Evolutionary conservation across 257 asterid species (phyloP).

Genomic region (Striga asiatica): DNA sequence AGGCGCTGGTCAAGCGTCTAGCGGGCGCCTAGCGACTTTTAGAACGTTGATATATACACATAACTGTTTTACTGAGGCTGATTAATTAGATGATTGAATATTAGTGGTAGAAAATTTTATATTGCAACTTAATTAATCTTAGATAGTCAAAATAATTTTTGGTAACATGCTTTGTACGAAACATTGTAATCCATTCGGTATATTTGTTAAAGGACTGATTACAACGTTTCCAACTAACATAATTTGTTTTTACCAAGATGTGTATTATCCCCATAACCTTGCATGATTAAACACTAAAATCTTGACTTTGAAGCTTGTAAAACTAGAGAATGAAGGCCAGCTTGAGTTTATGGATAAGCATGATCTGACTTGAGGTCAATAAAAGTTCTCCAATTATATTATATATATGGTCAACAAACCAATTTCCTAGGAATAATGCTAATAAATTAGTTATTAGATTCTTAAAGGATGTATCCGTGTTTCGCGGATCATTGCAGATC

Average conservation of each 20-base stretch:
- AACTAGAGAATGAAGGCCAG: background rate
- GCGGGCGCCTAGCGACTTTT: too few relatives aligned
- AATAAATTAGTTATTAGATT: background rate
- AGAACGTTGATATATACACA: too few relatives aligned
- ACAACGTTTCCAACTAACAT: slow-evolving; percentile 27
- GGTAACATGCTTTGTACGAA: slow-evolving; percentile 29
- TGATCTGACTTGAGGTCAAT: slow-evolving; percentile 19
- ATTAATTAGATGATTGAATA: background rate
- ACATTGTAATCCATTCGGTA: slow-evolving; percentile 35
- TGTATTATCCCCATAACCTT: slow-evolving; percentile 9
- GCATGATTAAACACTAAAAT: slow-evolving; percentile 13
- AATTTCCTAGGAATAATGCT: slow-evolving; percentile 29
- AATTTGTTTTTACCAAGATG: slow-evolving; percentile 15
- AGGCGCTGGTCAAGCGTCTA: too few relatives aligned
- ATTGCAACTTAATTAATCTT: background rate
- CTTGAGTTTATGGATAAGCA: slow-evolving; percentile 12
- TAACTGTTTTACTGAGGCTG: too few relatives aligned
- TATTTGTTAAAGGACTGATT: slow-evolving; percentile 38
- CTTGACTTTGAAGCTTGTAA: background rate
- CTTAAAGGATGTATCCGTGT: slow-evolving; percentile 39
- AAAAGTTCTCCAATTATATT: background rate
- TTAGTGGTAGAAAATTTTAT: background rate
- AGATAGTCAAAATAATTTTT: background rate
- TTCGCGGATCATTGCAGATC: slow-evolving; percentile 43
- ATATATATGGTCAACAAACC: slow-evolving; percentile 12